Percentiles rank a stretch among this genome's conserved stretches.
Conservation (phyloP, 768 basidiomycete genomes). For the Gloeopeniophorella convolvens region DNA sequence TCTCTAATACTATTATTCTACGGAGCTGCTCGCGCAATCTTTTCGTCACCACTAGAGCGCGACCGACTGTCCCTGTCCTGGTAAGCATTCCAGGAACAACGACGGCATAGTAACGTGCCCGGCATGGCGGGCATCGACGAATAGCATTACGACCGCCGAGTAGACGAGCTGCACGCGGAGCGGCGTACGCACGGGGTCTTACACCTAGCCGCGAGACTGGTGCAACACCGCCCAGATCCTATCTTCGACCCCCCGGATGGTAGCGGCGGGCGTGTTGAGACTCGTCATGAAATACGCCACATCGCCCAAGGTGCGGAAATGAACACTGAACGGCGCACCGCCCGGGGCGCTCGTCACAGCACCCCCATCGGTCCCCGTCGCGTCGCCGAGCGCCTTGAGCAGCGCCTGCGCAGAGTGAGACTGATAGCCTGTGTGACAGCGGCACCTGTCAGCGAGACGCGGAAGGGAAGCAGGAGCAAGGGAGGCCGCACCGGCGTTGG, state of each 20-base stretch:
- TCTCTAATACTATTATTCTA: slow-evolving; percentile 3
- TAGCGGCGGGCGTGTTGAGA: slow-evolving; percentile 56
- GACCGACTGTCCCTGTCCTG: too few relatives aligned
- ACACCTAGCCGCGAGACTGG: not conserved
- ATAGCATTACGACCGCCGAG: slow-evolving; percentile 10
- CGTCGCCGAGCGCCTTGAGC: slow-evolving; percentile 44
- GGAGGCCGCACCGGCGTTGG: slow-evolving; percentile 49
- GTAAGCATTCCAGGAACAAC: too few relatives aligned
- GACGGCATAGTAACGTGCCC: too few relatives aligned
- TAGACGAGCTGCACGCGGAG: not conserved
- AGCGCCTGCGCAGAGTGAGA: slow-evolving; percentile 58
- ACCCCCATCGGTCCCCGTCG: slow-evolving; percentile 23
- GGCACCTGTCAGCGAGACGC: not conserved
- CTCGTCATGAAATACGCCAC: slow-evolving; percentile 92
- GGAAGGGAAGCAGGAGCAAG: not conserved
- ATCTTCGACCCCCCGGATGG: slow-evolving; percentile 55
- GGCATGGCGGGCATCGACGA: not conserved
- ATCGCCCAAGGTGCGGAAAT: slow-evolving; percentile 85
- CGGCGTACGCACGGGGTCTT: not conserved
- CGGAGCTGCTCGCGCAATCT: not conserved
- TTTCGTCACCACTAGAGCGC: not conserved
- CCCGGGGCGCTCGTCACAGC: slow-evolving; percentile 38
- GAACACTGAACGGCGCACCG: slow-evolving; percentile 58
- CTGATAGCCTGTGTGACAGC: slow-evolving; percentile 36
- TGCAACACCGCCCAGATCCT: slow-evolving; percentile 43